Evolutionary conservation across 2,329 filamentous ascomycete species (phyloP), one percentile per base, ranked within the genome.

Genomic region (Claviceps digitariae): DNA sequence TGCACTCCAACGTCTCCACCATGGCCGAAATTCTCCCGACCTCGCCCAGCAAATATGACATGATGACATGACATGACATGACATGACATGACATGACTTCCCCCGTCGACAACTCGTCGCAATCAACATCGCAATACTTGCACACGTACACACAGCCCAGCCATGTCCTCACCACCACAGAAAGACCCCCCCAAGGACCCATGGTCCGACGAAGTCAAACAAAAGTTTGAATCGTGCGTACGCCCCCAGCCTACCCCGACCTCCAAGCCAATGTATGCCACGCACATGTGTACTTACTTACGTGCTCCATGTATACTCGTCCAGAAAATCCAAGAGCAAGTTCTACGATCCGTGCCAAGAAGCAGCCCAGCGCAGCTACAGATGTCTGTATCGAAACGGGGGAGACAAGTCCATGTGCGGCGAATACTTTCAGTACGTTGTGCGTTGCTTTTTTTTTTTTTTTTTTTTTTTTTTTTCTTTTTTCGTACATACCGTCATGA

Each of bases 281-380:
- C 8, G 27, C 8, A 40, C 36, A 3, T 40, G 36, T 9, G 12
- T 6, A 38, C 13, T 38, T n/a, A n/a, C n/a, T n/a, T n/a, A n/a
- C n/a, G 34, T 17, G 3, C 31, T 20, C 2, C 40, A 4, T 21
- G n/a, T 21, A 9, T 44, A 1, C 20, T 17, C 13, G 6, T 41
- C 25, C 7, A 95, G 91, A 60, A 97, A 97, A 75, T 78, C 77
- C 53, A 81, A 84, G 64, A 95, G 90, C 74, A 84, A 96, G 67
- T 97, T 86, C 72, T 89, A 87, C 67, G 93, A 98, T 63, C 93
- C 93, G 2, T 98, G 93, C 69, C 91, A 97, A 67, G 91, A 95
- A 63, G 89, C 89, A 5, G 91, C 93, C 8, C 75, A 85, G 60
- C 79, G 80, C 64, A 96, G 90, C 69, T 83, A 96, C 60, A 84